phyloP scores from a whole-genome alignment of 257 asterid genomes.

The Datura wrightii region DNA sequence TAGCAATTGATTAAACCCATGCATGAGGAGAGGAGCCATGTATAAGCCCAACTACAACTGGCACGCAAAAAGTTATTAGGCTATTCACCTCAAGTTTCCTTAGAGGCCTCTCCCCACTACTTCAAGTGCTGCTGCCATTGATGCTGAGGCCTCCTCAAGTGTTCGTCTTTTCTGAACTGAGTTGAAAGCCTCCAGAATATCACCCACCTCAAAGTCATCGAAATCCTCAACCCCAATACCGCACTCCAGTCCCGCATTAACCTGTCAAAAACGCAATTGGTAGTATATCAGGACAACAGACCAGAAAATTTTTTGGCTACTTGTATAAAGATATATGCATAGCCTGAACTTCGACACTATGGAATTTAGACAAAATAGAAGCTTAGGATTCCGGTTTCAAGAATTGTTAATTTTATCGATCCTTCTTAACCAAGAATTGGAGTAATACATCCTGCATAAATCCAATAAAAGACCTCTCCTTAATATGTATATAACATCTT shows the following conservation, averaged over 20 bases:
- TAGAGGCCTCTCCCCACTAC: constrained; percentile 55
- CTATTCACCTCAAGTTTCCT: constrained; percentile 33
- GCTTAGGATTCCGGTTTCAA: neutral
- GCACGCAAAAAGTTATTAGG: constrained; percentile 31
- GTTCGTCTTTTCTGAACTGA: constrained; percentile 83
- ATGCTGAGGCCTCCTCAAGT: constrained; percentile 97
- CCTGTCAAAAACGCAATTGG: constrained; percentile 51
- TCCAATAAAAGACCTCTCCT: neutral
- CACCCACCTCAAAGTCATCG: constrained; percentile 86
- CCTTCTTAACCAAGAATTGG: constrained; percentile 10
- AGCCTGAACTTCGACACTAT: neutral
- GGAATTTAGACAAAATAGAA: neutral
- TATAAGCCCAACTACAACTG: neutral
- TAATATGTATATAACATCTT: neutral
- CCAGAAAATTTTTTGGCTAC: neutral
- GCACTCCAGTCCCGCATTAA: constrained; percentile 91
- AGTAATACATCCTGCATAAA: neutral
- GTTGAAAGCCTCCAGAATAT: constrained; percentile 78
- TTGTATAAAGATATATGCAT: neutral
- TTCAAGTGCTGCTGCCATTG: constrained; percentile 85
- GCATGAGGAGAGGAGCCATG: neutral
- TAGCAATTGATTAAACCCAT: constrained; percentile 32
- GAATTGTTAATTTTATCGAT: neutral
- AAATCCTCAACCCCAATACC: constrained; percentile 82
- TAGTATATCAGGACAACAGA: neutral